Conservation (phyloP, 768 basidiomycete species). For the Stropharia rugosoannulata region DNA sequence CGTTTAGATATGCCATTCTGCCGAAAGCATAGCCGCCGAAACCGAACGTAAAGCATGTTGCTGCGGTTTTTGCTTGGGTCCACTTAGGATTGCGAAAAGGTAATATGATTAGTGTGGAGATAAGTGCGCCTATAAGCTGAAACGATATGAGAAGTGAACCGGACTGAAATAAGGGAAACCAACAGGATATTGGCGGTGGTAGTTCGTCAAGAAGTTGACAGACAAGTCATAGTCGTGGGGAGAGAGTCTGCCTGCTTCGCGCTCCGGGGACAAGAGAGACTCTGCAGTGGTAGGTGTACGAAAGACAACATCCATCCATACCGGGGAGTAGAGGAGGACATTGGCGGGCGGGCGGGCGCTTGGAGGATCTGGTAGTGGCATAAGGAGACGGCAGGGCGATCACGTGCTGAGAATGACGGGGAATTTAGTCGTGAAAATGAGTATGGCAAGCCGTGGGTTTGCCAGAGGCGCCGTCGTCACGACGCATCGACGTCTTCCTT, state of each 20-base stretch:
- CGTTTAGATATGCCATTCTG: constrained; percentile 23
- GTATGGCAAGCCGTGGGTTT: constrained; percentile 3
- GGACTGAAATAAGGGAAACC: constrained; percentile 15
- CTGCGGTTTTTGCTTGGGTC: constrained; percentile 10
- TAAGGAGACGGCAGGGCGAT: constrained; percentile 1
- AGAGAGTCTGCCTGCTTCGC: constrained; percentile 48
- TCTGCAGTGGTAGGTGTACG: constrained; percentile 37
- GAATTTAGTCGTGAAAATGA: constrained; percentile 9
- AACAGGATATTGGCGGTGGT: constrained; percentile 38
- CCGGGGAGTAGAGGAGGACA: constrained; percentile 28
- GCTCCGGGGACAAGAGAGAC: constrained; percentile 50
- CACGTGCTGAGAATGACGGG: constrained; percentile 23
- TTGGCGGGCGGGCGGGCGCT: not conserved
- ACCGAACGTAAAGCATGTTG: constrained; percentile 15
- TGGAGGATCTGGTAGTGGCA: not conserved
- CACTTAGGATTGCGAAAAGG: constrained; percentile 23
- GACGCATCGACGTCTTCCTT: not conserved
- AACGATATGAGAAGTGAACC: not conserved
- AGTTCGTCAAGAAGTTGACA: constrained; percentile 49
- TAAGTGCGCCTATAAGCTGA: constrained; percentile 10
- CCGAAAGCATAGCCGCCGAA: constrained; percentile 32
- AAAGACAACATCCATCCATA: constrained; percentile 45
- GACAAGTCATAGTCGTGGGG: constrained; percentile 58
- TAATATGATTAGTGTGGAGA: constrained; percentile 1
- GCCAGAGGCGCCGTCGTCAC: constrained; percentile 3